A percentile compares a stretch with the other conserved stretches of the same genome.
Conservation (phyloP, 176 grass and related monocot genomes). For the Rhynchospora breviuscula region DNA sequence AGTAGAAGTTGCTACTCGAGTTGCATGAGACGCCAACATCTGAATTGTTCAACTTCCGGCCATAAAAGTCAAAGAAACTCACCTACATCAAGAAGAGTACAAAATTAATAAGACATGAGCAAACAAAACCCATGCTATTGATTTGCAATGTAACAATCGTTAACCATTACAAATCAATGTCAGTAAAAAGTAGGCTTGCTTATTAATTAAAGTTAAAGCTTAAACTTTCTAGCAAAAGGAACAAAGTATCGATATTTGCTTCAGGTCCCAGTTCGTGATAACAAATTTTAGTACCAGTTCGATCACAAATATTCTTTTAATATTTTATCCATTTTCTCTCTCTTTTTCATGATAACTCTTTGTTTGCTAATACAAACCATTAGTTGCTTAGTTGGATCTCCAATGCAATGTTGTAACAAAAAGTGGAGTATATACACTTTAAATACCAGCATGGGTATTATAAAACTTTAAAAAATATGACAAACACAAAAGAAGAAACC, state of each 20-base stretch:
- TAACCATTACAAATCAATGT: not conserved
- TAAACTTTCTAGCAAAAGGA: not conserved
- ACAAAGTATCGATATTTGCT: too few species aligned
- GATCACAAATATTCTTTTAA: not conserved
- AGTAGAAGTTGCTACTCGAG: slow-evolving; percentile 56
- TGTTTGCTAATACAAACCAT: not conserved
- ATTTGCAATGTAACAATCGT: not conserved
- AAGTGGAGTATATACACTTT: not conserved
- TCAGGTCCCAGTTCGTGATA: too few species aligned
- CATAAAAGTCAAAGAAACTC: slow-evolving; percentile 92
- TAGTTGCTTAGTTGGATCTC: not conserved
- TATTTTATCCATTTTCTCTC: not conserved
- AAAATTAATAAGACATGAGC: slow-evolving; percentile 16
- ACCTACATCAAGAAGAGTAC: slow-evolving; percentile 41
- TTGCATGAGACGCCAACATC: slow-evolving; percentile 91
- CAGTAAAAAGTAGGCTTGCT: not conserved
- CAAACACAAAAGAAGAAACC: not conserved
- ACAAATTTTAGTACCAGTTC: not conserved
- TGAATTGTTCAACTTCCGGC: slow-evolving; percentile 77
- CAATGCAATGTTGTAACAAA: not conserved
- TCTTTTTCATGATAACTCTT: not conserved
- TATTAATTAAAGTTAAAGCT: not conserved
- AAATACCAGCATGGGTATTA: not conserved
- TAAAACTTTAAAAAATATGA: not conserved
- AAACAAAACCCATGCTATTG: not conserved